phyloP scores from a whole-genome alignment of 192 early-diverging fungal species.

The Linnemannia zychae region DNA sequence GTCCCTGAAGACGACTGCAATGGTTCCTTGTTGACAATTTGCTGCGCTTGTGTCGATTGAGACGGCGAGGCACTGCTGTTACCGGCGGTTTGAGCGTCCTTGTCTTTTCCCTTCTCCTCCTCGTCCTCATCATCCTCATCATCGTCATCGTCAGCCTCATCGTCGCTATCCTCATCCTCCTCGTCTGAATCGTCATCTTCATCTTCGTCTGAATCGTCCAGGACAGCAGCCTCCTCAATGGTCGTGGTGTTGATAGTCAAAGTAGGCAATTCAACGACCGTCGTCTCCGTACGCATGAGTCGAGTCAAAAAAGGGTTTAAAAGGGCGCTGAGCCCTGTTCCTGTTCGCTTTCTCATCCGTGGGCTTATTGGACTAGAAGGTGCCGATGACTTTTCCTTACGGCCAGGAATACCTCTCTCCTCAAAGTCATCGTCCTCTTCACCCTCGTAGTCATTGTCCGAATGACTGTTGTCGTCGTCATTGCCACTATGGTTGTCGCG shows the following conservation, averaged over 20 bases:
- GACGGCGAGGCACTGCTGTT: neutral
- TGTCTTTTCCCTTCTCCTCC: neutral
- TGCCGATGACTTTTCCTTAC: neutral
- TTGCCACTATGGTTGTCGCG: neutral
- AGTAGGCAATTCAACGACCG: constrained; percentile 41
- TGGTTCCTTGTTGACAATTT: neutral
- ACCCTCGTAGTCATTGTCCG: neutral
- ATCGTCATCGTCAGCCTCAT: constrained; percentile 17
- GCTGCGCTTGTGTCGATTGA: neutral
- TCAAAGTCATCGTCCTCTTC: neutral
- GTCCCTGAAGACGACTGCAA: neutral
- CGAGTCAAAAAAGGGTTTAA: constrained; percentile 32
- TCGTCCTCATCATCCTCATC: constrained; percentile 24
- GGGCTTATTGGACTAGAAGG: constrained; percentile 11
- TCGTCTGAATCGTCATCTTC: constrained; percentile 31
- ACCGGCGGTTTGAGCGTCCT: neutral
- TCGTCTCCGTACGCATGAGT: constrained; percentile 39
- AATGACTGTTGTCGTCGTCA: neutral
- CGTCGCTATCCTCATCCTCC: constrained; percentile 22
- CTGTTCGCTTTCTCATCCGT: constrained; percentile 23
- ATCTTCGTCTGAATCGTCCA: constrained; percentile 15
- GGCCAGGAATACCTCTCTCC: neutral
- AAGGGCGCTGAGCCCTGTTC: constrained; percentile 40
- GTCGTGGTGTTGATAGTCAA: constrained; percentile 54
- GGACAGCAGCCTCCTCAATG: constrained; percentile 24